These are phyloP conservation scores for barley (Hordeum vulgare) DNA, from an alignment of 176 grass and related monocot species.

Conservation along the genomic window DNA sequence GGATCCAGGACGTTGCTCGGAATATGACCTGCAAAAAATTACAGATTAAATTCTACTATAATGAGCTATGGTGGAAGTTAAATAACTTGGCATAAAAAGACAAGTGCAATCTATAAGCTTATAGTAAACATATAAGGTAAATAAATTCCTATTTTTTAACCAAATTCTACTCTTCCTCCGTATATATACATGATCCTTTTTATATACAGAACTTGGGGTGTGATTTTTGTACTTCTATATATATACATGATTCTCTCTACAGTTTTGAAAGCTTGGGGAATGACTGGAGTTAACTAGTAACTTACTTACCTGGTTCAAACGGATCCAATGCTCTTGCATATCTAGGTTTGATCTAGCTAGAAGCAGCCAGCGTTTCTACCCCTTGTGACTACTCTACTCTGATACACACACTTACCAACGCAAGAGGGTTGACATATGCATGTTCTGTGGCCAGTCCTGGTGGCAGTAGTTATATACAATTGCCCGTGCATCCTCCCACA, in stretches of 20 bases:
- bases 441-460: too few relatives aligned
- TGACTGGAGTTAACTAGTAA: not conserved
- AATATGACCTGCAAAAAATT: too few relatives aligned
- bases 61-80: not conserved
- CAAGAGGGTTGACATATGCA: conserved; percentile 4
- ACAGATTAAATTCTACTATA: not conserved
- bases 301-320: not conserved
- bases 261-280: not conserved
- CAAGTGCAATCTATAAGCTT: too few relatives aligned
- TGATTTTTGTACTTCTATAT: not conserved
- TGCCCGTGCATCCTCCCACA: too few relatives aligned
- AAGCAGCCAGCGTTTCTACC: not conserved
- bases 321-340: not conserved
- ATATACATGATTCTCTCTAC: not conserved
- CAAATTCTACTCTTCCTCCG: not conserved
- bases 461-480: not conserved
- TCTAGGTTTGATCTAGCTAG: not conserved
- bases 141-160: not conserved
- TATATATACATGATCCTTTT: not conserved
- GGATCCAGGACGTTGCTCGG: too few relatives aligned
- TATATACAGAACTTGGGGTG: not conserved
- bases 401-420: not conserved
- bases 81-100: not conserved
- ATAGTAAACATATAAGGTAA: not conserved
- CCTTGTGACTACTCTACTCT: not conserved